phyloP scores from a whole-genome alignment of 2,329 filamentous ascomycete genomes.

The Colletotrichum salicis region DNA sequence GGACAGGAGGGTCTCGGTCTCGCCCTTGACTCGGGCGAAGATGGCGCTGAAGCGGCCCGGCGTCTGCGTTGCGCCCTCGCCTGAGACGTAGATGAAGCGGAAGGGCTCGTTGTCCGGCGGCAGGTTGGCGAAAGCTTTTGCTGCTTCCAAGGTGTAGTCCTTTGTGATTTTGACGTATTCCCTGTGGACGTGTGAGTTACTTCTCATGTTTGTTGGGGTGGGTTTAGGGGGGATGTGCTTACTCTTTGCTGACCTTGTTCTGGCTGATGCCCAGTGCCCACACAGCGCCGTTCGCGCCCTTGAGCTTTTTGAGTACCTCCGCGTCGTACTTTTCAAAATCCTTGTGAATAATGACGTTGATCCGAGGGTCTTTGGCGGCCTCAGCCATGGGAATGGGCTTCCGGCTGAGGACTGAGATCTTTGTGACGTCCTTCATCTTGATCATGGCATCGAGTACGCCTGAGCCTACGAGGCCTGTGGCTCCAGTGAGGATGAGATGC shows the following conservation, averaged over 20 bases:
- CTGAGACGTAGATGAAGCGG: slow-evolving; percentile 78
- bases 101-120: slow-evolving; percentile 61
- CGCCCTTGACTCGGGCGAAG: slow-evolving; percentile 74
- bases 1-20: slow-evolving; percentile 69
- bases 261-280: slow-evolving; percentile 79
- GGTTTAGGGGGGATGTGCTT: slow-evolving; percentile 38
- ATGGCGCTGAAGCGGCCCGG: slow-evolving; percentile 66
- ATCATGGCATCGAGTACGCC: slow-evolving; percentile 71
- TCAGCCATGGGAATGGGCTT: slow-evolving; percentile 72
- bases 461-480: slow-evolving; percentile 73
- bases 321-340: slow-evolving; percentile 72
- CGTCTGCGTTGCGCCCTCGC: slow-evolving; percentile 66
- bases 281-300: slow-evolving; percentile 74
- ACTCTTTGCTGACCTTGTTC: slow-evolving; percentile 68
- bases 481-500: slow-evolving; percentile 76
- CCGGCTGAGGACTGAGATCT: slow-evolving; percentile 75
- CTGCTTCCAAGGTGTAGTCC: slow-evolving; percentile 72
- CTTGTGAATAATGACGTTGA: slow-evolving; percentile 73
- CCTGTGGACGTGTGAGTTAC: slow-evolving; percentile 39
- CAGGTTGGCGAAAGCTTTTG: slow-evolving; percentile 66
- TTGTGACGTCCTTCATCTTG: slow-evolving; percentile 64
- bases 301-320: slow-evolving; percentile 66
- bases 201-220: background rate
- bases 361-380: slow-evolving; percentile 64
- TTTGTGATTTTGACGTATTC: slow-evolving; percentile 77